These are phyloP conservation scores for Albugo candida DNA, from an alignment of 352 stramenopile genomes.

Conservation along the genomic window DNA sequence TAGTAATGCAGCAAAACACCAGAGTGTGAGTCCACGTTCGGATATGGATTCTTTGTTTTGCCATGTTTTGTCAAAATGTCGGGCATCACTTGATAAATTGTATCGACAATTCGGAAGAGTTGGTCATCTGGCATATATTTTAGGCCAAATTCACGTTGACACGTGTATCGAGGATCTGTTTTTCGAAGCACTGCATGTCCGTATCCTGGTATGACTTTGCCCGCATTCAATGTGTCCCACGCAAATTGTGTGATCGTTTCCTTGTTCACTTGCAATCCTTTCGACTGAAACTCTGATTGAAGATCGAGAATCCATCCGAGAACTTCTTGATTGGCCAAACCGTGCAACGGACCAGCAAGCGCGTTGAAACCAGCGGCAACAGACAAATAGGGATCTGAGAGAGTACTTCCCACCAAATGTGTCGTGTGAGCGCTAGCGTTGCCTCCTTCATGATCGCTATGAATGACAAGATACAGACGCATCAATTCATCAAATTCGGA, in stretches of 20 bases:
- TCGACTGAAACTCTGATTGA: constrained; percentile 89
- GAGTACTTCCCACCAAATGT: constrained; percentile 94
- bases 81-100: constrained; percentile 98
- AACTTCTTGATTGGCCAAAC: constrained; percentile 98
- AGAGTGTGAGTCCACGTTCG: constrained; percentile 97
- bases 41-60: constrained; percentile 99
- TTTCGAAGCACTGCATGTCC: constrained; percentile 96
- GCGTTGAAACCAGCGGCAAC: constrained; percentile 94
- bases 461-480: constrained; percentile 98
- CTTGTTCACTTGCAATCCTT: constrained; percentile 92
- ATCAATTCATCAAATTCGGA: constrained; percentile 97
- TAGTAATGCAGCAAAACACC: constrained; percentile 98
- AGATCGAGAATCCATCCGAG: constrained; percentile 87
- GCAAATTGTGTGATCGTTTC: constrained; percentile 98
- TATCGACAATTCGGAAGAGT: constrained; percentile 98
- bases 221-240: constrained; percentile 96
- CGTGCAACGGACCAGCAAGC: constrained; percentile 94
- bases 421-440: constrained; percentile 98
- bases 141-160: constrained; percentile 97
- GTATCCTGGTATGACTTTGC: constrained; percentile 98
- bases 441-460: constrained; percentile 98
- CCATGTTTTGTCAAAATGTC: constrained; percentile 96
- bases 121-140: constrained; percentile 99
- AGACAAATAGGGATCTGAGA: constrained; percentile 95
- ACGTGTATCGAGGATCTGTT: constrained; percentile 97